A percentile compares a stretch with the other conserved stretches of the same genome.
Evolutionary conservation across 495 filamentous ascomycete species (phyloP).

Genomic region (Penicillium odoratum): DNA sequence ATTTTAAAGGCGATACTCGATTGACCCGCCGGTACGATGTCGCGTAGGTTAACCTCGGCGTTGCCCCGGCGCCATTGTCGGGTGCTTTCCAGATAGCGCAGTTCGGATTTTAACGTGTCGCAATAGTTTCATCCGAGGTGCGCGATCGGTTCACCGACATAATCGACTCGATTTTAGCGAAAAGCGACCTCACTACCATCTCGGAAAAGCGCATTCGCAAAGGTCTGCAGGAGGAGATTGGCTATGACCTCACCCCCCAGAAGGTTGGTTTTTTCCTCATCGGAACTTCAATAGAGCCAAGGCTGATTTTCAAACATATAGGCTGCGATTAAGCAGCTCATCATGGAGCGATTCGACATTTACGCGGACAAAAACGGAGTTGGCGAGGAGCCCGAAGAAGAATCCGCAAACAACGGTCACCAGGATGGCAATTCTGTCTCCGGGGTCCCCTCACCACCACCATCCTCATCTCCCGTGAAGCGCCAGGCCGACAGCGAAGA

Average conservation of each 20-base stretch:
- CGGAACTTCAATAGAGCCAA: too few relatives aligned
- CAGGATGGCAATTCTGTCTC: constrained; percentile 33
- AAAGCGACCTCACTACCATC: constrained; percentile 83
- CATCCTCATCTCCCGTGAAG: constrained; percentile 57
- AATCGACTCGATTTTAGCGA: constrained; percentile 86
- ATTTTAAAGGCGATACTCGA: constrained; percentile 1
- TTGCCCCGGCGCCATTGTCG: constrained; percentile 21
- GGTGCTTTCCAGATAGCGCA: constrained; percentile 9
- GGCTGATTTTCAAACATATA: constrained; percentile 31
- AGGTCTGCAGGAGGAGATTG: constrained; percentile 71
- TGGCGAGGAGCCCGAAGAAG: constrained; percentile 20
- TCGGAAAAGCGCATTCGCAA: constrained; percentile 91
- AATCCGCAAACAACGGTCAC: constrained; percentile 46
- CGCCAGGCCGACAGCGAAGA: constrained; percentile 52
- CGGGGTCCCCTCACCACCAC: constrained; percentile 46
- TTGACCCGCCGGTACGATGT: constrained; percentile 32
- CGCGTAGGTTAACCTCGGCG: constrained; percentile 40
- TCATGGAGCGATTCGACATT: constrained; percentile 87
- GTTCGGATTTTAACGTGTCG: constrained; percentile 14
- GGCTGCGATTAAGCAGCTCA: constrained; percentile 78
- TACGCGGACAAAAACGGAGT: constrained; percentile 53
- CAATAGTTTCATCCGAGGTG: constrained; percentile 65
- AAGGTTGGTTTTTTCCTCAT: constrained; percentile 60
- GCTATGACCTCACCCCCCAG: constrained; percentile 79
- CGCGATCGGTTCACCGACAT: constrained; percentile 72